phyloP scores from a whole-genome alignment of 305 asterid genomes.

The Fraxinus ornus region DNA sequence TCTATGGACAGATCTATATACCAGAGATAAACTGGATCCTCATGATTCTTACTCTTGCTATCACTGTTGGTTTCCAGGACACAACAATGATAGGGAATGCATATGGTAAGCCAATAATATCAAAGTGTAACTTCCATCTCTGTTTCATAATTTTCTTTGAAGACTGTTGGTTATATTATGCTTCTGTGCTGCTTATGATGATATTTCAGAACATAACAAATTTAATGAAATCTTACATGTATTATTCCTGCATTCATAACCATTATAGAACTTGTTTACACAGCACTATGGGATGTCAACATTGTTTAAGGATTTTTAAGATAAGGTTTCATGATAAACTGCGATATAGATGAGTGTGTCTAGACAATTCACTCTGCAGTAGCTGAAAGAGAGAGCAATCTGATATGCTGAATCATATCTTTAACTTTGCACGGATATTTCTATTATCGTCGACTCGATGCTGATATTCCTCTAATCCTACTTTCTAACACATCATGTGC shows the following conservation, averaged over 20 bases:
- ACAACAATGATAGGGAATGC: constrained; percentile 72
- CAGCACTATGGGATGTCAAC: neutral
- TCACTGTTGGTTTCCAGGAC: constrained; percentile 64
- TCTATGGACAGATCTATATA: constrained; percentile 71
- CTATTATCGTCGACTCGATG: neutral
- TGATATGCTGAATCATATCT: neutral
- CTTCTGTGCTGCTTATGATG: neutral
- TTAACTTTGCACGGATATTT: neutral
- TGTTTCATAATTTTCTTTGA: neutral
- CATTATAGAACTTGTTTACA: neutral
- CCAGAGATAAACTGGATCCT: constrained; percentile 87
- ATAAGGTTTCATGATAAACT: neutral
- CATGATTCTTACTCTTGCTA: constrained; percentile 78
- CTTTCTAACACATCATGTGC: neutral
- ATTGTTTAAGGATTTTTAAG: neutral
- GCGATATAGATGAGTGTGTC: neutral
- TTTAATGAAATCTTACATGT: neutral
- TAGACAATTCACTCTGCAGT: neutral
- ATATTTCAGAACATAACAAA: neutral
- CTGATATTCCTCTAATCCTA: neutral
- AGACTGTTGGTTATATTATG: neutral
- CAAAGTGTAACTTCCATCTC: neutral
- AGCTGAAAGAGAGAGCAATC: neutral
- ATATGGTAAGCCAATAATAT: constrained; percentile 59
- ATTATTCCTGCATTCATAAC: neutral